phyloP scores from a whole-genome alignment of 495 filamentous ascomycete genomes.

The Trypethelium eluteriae region DNA sequence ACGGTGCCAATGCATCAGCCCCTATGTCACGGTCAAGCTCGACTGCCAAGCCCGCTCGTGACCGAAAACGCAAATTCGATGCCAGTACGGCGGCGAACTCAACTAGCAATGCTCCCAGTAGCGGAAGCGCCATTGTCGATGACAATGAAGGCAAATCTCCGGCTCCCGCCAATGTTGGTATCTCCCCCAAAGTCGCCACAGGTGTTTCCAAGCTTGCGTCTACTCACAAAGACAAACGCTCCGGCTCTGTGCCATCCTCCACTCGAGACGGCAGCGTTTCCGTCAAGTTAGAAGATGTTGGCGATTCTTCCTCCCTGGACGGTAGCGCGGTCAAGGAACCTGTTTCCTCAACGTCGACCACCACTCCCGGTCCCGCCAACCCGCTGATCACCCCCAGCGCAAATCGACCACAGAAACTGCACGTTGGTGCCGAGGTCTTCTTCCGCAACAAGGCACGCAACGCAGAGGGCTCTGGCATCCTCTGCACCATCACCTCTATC shows the following conservation, averaged over 20 bases:
- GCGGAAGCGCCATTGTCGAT: conserved; percentile 8
- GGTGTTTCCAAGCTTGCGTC: background rate
- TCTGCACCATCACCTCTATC: conserved; percentile 79
- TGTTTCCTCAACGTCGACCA: conserved; percentile 16
- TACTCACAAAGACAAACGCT: conserved; percentile 9
- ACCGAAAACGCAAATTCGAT: conserved; percentile 50
- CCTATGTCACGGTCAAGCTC: conserved; percentile 19
- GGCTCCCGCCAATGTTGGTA: conserved; percentile 21
- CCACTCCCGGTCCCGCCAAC: conserved; percentile 16
- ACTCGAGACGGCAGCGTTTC: conserved; percentile 16
- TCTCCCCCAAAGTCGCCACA: conserved; percentile 26
- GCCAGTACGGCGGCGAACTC: conserved; percentile 12
- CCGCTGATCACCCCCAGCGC: conserved; percentile 16
- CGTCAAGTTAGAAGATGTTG: conserved; percentile 51
- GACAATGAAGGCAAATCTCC: conserved; percentile 29
- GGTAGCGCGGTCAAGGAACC: conserved; percentile 26
- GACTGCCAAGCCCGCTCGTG: conserved; percentile 47
- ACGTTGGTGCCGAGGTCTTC: conserved; percentile 72
- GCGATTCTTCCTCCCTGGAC: conserved; percentile 32
- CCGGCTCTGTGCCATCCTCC: conserved; percentile 2
- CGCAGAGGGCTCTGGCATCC: conserved; percentile 67
- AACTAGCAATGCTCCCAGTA: background rate
- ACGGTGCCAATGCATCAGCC: background rate
- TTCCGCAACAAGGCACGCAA: conserved; percentile 71
- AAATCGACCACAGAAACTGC: conserved; percentile 38